Base-by-base conservation (phyloP, 78 protist genomes). In the Dictyostelium firmibasis region DNA sequence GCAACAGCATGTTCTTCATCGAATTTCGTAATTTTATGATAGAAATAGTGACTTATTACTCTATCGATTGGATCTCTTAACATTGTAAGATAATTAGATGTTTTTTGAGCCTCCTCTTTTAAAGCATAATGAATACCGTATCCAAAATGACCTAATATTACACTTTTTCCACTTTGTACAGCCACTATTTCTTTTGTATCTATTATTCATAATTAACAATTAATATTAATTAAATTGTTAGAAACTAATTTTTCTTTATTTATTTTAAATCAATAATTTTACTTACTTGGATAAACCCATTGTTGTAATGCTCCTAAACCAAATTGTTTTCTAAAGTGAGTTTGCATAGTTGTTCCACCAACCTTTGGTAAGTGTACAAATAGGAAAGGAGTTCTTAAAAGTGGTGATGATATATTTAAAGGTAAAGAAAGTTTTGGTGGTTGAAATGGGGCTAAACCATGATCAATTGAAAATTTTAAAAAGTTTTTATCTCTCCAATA, bases 21-120 rank as follows among this genome's bases (percentile, higher is more conserved):
- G 11, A 31, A 23, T 23, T 18, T 25, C 9, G 35, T n/a, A 9
- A 31, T 47, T 74, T 78, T 70, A 27, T 50, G 83, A 29, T 50
- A 85, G 41, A 2, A 74, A 47, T 74, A 85, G 20, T 85, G 92
- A 33, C 75, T 47, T 7, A 74, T 44, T 10, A 85, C 92, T 47
- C 92, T n/a, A 27, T 85, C 92, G 23, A 85, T 41, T 25, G 92
- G 92, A 74, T 85, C 92, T 75, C 92, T 70, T 43, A 85, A 74
- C 44, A 85, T 31, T 47, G 92, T 74, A n/a, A 85, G 36, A 35
- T 85, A 85, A 25, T 41, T 70, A 53, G 33, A 74, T 23, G 64
- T 20, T 57, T 57, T 57, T 57, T 57, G 67, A 20, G 67, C 1
- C 4, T 57, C 67, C 27, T 57, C 67, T 57, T 20, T 57, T 57